Evolutionary conservation across 2,329 filamentous ascomycete species (phyloP).

Genomic region (Emericellopsis cladophorae): DNA sequence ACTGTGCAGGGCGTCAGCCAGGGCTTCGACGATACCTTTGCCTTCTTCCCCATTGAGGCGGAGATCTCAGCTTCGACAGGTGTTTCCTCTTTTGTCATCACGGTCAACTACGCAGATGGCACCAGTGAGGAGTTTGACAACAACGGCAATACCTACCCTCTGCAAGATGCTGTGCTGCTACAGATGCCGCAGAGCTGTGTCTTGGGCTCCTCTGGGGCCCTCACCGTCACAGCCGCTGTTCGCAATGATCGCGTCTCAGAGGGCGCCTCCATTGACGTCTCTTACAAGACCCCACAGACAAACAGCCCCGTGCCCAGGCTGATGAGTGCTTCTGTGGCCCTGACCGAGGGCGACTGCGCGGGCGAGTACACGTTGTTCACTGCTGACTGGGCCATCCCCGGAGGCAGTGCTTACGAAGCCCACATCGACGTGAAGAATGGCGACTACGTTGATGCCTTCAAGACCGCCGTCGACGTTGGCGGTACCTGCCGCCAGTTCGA

Average conservation of each 20-base stretch:
- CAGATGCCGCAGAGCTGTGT: slow-evolving; percentile 46
- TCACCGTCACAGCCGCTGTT: slow-evolving; percentile 33
- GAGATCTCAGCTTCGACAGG: slow-evolving; percentile 43
- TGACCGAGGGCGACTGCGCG: slow-evolving; percentile 29
- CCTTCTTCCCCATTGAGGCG: slow-evolving; percentile 33
- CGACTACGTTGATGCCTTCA: slow-evolving; percentile 32
- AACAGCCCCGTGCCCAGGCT: slow-evolving; percentile 29
- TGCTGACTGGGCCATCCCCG: slow-evolving; percentile 27
- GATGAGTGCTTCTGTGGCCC: slow-evolving; percentile 20
- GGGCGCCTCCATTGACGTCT: slow-evolving; percentile 26
- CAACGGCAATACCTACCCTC: slow-evolving; percentile 40
- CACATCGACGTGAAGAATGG: slow-evolving; percentile 31
- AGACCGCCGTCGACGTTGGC: slow-evolving; percentile 28
- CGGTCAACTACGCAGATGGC: slow-evolving; percentile 34
- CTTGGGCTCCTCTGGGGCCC: slow-evolving; percentile 23
- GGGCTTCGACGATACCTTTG: slow-evolving; percentile 50
- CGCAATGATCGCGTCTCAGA: slow-evolving; percentile 31
- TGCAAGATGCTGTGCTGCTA: slow-evolving; percentile 41
- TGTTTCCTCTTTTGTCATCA: slow-evolving; percentile 47
- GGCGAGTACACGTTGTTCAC: slow-evolving; percentile 36
- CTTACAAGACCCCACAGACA: slow-evolving; percentile 27
- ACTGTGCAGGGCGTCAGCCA: slow-evolving; percentile 31
- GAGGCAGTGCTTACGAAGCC: slow-evolving; percentile 29
- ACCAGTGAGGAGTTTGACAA: slow-evolving; percentile 36
- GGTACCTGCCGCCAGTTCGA: slow-evolving; percentile 29